Evolutionary conservation across 2,329 filamentous ascomycete genomes (phyloP), one percentile per base, ranked within the genome.

Genomic region (Aschersonia sp.): DNA sequence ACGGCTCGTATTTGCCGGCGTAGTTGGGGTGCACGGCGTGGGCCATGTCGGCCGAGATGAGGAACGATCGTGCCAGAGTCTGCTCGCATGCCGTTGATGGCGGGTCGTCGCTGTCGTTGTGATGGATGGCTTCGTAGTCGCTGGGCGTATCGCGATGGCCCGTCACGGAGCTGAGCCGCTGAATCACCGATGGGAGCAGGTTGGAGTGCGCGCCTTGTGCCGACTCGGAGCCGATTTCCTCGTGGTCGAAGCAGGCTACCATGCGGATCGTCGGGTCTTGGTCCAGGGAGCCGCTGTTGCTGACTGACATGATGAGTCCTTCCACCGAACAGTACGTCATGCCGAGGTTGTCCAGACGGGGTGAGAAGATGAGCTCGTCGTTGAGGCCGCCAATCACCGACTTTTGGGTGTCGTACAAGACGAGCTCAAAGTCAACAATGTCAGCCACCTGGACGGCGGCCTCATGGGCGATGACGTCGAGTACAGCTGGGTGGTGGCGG

Each of bases 1-100:
- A 85, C 38, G 80, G 67, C 69, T 98, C 92, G 67, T 97, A 95
- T 67, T 97, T 97, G 56, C 70, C 80, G 4, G 82, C 75, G 64
- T 96, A 98, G 71, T 98, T 98, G 49, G 92, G 92, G 65, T 98
- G 88, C 10, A 98, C 82, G 4, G 85, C 85, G 70, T 98, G 92
- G 1, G 92, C 89, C 92, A 98, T 97, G 63, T 98, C 92, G 47
- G 92, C 92, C 5, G 88, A 95, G 53, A 98, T 75, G 50, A 98
- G 80, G 75, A 98, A 96, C 2, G 89, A 96, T 31, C 84, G 85
- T 5, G 89, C 78, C 47, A 95, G 75, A 2, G 87, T 92, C 71
- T 97, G 91, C 68, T 98, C 92, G 62, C 89, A 96, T 35, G 89
- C 88, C 2, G 89, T 95, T 5, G 80, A 70, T 10, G 83, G 68